Conservation (phyloP, 352 stramenopile species). For the Pythium aquatile region DNA sequence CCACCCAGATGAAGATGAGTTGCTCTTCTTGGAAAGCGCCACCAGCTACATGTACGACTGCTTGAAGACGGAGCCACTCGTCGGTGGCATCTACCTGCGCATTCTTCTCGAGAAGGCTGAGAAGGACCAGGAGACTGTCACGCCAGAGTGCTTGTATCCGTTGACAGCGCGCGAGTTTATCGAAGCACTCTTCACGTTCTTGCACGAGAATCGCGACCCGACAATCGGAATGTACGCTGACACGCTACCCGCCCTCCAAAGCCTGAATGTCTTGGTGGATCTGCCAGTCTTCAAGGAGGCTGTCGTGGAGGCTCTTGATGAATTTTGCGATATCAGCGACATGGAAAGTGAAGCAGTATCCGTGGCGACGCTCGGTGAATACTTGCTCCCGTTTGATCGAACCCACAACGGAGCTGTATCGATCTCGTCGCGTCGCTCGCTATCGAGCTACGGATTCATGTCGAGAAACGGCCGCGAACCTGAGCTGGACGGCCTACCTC, state of each 20-base stretch:
- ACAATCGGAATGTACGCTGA: constrained; percentile 75
- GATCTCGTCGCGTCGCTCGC: constrained; percentile 70
- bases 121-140: constrained; percentile 39
- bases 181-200: constrained; percentile 64
- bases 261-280: constrained; percentile 67
- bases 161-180: constrained; percentile 57
- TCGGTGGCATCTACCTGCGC: constrained; percentile 69
- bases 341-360: constrained; percentile 69
- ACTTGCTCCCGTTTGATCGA: constrained; percentile 71
- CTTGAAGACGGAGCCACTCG: constrained; percentile 59
- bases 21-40: constrained; percentile 68
- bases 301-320: constrained; percentile 65
- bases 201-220: constrained; percentile 78
- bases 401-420: constrained; percentile 51
- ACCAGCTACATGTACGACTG: constrained; percentile 83
- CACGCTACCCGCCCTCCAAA: constrained; percentile 69
- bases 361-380: constrained; percentile 68
- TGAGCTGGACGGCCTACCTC: constrained; percentile 31
- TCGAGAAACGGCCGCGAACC: constrained; percentile 30
- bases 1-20: constrained; percentile 42
- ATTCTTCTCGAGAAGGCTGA: constrained; percentile 64
- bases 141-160: constrained; percentile 52
- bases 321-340: constrained; percentile 59
- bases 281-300: constrained; percentile 50
- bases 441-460: constrained; percentile 78